Evolutionary conservation across 2,329 filamentous ascomycete genomes (phyloP).

Genomic region (Aspergillus latus): DNA sequence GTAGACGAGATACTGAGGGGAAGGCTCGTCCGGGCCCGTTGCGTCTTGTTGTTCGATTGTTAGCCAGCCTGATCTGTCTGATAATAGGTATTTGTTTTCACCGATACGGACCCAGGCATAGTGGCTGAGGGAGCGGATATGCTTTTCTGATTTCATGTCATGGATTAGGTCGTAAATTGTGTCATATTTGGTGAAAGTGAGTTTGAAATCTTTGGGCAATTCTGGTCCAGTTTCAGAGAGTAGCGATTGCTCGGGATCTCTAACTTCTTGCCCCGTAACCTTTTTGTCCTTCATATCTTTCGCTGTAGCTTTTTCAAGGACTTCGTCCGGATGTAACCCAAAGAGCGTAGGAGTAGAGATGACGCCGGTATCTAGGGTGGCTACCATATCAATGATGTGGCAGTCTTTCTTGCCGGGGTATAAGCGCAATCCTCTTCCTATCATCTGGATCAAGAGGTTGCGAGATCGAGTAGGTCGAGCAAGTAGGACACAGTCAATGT

Average conservation of each 20-base stretch:
- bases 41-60: constrained; percentile 44
- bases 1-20: constrained; percentile 32
- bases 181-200: constrained; percentile 87
- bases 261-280: constrained; percentile 39
- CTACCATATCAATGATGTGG: constrained; percentile 95
- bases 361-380: constrained; percentile 78
- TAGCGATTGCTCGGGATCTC: background rate
- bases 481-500: constrained; percentile 89
- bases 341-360: constrained; percentile 90
- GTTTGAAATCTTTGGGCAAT: constrained; percentile 41
- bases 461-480: constrained; percentile 85
- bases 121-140: constrained; percentile 73
- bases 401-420: constrained; percentile 80
- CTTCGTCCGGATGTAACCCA: constrained; percentile 78
- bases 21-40: background rate
- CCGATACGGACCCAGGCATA: constrained; percentile 80
- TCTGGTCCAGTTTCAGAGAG: constrained; percentile 22
- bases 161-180: constrained; percentile 87
- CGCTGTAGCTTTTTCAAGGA: constrained; percentile 67
- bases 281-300: constrained; percentile 59
- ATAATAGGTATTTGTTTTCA: constrained; percentile 69
- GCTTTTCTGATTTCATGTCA: constrained; percentile 74
- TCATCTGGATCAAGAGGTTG: constrained; percentile 97
- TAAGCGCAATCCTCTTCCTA: constrained; percentile 86
- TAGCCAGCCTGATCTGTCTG: constrained; percentile 62